A percentile compares a stretch with the other conserved stretches of the same genome.
These are phyloP conservation scores for Talaromyces verruculosus DNA, from an alignment of 2,329 filamentous ascomycete genomes.

Conservation along the genomic window DNA sequence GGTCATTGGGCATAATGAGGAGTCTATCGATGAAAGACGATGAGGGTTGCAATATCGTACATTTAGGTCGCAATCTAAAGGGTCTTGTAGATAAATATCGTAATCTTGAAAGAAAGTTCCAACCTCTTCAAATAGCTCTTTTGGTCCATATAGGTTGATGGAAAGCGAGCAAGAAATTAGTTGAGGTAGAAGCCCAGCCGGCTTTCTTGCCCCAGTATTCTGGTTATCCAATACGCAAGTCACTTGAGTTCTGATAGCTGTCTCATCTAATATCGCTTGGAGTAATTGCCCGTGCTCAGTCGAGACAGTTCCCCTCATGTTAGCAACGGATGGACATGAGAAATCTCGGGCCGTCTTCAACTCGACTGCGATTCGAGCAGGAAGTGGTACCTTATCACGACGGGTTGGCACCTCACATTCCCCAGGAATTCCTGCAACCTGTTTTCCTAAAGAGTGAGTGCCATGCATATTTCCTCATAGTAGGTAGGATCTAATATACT, in stretches of 20 bases:
- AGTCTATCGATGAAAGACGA: not conserved
- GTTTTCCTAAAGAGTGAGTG: not conserved
- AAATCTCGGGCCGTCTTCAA: not conserved
- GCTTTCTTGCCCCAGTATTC: not conserved
- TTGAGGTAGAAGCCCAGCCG: not conserved
- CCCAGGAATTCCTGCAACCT: not conserved
- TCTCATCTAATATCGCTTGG: not conserved
- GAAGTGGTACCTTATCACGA: not conserved
- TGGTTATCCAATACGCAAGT: not conserved
- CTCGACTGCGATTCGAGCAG: not conserved
- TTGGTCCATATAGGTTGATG: not conserved
- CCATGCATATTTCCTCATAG: not conserved
- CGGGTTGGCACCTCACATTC: not conserved
- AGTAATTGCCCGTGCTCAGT: not conserved
- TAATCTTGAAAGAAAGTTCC: not conserved
- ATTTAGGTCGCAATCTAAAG: not conserved
- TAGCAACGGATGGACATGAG: not conserved
- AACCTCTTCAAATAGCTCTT: not conserved
- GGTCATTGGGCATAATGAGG: not conserved
- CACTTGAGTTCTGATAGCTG: not conserved
- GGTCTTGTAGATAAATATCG: not conserved
- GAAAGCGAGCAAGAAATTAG: not conserved
- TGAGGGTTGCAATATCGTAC: conserved; percentile 3
- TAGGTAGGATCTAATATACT: not conserved
- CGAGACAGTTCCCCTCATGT: not conserved